A percentile compares a stretch with the other conserved stretches of the same genome.
Evolutionary conservation across 345 rosid species (phyloP).

Genomic region (Citrus sinensis): DNA sequence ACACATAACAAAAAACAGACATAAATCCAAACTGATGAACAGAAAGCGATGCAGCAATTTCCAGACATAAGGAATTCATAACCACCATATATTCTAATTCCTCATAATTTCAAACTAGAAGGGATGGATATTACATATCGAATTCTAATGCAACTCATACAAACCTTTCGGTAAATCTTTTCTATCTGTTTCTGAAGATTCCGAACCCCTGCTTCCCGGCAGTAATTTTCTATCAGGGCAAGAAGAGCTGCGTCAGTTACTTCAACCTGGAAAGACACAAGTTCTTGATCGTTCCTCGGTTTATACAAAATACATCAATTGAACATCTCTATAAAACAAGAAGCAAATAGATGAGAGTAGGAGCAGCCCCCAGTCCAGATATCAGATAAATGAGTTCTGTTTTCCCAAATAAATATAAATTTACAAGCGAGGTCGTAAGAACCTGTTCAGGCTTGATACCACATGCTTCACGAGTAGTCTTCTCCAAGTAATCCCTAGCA

Average conservation of each 20-base stretch:
- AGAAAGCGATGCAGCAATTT: background rate
- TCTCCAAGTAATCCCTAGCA: slow-evolving; percentile 97
- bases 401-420: background rate
- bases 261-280: slow-evolving; percentile 61
- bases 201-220: slow-evolving; percentile 98
- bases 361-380: background rate
- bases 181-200: slow-evolving; percentile 99
- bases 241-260: slow-evolving; percentile 88
- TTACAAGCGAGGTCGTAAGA: background rate
- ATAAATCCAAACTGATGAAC: background rate
- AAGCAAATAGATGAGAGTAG: background rate
- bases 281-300: background rate
- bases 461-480: slow-evolving; percentile 78
- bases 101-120: background rate
- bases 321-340: background rate
- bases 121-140: background rate
- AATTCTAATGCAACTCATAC: background rate
- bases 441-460: slow-evolving; percentile 97
- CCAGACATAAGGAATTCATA: background rate
- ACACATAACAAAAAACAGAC: background rate
- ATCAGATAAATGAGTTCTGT: background rate
- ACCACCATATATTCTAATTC: background rate
- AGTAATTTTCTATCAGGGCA: slow-evolving; percentile 85
- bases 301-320: background rate
- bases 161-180: slow-evolving; percentile 97